Conservation (phyloP, 768 basidiomycete genomes). For the Kondoa malvinella region DNA sequence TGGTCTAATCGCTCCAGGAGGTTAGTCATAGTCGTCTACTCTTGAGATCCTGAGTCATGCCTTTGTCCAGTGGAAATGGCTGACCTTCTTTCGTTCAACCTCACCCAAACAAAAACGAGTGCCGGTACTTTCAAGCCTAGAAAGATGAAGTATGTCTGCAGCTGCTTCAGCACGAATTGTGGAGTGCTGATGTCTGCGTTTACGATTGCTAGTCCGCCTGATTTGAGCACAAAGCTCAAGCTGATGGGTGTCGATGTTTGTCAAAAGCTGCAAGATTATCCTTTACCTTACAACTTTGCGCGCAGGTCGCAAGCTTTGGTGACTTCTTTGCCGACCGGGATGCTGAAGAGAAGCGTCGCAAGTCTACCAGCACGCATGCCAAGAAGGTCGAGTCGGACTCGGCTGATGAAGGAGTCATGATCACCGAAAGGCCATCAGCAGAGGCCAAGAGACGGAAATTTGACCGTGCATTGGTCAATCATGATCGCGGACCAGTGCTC, state of each 20-base stretch:
- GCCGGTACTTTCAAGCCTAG: constrained; percentile 34
- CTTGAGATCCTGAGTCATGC: constrained; percentile 28
- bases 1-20: constrained; percentile 57
- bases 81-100: constrained; percentile 54
- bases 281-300: no score
- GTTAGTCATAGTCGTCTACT: constrained; percentile 12
- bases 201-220: constrained; percentile 34
- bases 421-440: constrained; percentile 15
- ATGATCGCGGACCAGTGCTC: constrained; percentile 38
- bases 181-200: no score
- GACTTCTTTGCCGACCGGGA: constrained; percentile 51
- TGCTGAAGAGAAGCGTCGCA: neutral
- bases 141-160: no score
- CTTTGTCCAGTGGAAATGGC: constrained; percentile 43
- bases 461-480: constrained; percentile 25
- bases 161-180: no score
- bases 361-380: no score
- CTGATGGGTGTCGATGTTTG: constrained; percentile 40
- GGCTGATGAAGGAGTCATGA: constrained; percentile 13
- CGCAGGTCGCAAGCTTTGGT: constrained; percentile 54
- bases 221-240: constrained; percentile 55
- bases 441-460: constrained; percentile 26
- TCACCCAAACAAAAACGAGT: constrained; percentile 41
- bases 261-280: no score
- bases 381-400: constrained; percentile 5